Percentiles rank a stretch among this genome's conserved stretches.
These are phyloP conservation scores for Xylariaceae sp. DNA, from an alignment of 2,329 filamentous ascomycete genomes.

Conservation along the genomic window DNA sequence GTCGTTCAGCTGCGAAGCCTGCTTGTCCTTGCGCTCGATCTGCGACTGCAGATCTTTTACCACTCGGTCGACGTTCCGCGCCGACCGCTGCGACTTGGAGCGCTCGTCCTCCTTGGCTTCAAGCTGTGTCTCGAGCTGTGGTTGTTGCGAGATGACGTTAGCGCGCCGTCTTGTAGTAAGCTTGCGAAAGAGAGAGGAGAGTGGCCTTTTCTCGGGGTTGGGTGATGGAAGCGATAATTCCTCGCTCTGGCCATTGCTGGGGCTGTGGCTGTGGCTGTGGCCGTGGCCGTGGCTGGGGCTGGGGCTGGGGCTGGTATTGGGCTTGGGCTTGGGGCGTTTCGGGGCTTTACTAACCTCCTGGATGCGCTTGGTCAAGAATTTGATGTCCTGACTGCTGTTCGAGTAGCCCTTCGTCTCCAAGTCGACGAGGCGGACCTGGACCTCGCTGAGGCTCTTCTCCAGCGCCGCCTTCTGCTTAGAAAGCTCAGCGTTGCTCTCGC, in stretches of 20 bases:
- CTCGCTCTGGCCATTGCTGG: too few species aligned
- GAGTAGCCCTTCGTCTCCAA: constrained; percentile 97
- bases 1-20: constrained; percentile 72
- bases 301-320: too few species aligned
- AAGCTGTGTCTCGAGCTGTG: constrained; percentile 78
- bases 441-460: constrained; percentile 85
- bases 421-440: constrained; percentile 84
- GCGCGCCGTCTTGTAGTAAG: constrained; percentile 22
- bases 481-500: constrained; percentile 73
- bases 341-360: constrained; percentile 68
- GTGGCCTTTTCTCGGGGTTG: constrained; percentile 15
- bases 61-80: constrained; percentile 86
- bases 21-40: constrained; percentile 89
- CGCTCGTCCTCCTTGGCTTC: constrained; percentile 76
- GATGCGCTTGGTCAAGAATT: constrained; percentile 88
- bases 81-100: constrained; percentile 75
- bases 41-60: constrained; percentile 91
- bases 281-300: too few species aligned
- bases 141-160: constrained; percentile 23
- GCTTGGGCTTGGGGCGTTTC: constrained; percentile 7
- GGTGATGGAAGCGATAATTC: too few species aligned
- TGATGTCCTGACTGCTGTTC: constrained; percentile 87
- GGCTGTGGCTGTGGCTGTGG: too few species aligned
- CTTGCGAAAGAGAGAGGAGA: constrained; percentile 20
- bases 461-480: constrained; percentile 85